phyloP scores from a whole-genome alignment of 257 asterid genomes.

The Craterostigma plantagineum region DNA sequence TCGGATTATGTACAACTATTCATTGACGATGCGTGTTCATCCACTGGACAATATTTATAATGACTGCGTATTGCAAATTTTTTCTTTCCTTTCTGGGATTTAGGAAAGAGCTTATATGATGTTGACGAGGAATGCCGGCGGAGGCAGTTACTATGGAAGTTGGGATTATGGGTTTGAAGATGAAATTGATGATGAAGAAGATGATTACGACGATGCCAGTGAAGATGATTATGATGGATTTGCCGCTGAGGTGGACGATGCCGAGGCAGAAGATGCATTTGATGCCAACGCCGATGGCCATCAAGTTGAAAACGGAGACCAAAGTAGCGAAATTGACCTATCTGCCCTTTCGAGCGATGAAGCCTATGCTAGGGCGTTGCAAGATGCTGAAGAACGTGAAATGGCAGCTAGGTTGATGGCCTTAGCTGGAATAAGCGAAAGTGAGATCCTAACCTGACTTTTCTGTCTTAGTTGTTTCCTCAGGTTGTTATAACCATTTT shows the following conservation, averaged over 20 bases:
- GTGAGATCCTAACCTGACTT: constrained; percentile 14
- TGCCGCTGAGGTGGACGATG: too few relatives aligned
- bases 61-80: too few relatives aligned
- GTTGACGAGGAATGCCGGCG: constrained; percentile 54
- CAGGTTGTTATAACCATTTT: neutral
- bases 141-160: constrained; percentile 48
- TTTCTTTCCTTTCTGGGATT: too few relatives aligned
- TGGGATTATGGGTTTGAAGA: constrained; percentile 50
- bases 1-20: too few relatives aligned
- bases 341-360: constrained; percentile 79
- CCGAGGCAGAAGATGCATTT: constrained; percentile 12
- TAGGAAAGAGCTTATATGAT: constrained; percentile 94
- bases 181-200: constrained; percentile 13
- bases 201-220: constrained; percentile 5
- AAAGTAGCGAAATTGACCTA: constrained; percentile 54
- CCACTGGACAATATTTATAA: too few relatives aligned
- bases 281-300: neutral
- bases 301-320: constrained; percentile 13
- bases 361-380: constrained; percentile 93
- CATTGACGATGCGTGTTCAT: too few relatives aligned
- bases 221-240: too few relatives aligned
- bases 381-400: constrained; percentile 80
- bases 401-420: constrained; percentile 86
- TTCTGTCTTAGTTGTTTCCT: neutral
- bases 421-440: constrained; percentile 56